These are phyloP conservation scores for Phytophthora idaei DNA, from an alignment of 352 stramenopile genomes.

Conservation along the genomic window DNA sequence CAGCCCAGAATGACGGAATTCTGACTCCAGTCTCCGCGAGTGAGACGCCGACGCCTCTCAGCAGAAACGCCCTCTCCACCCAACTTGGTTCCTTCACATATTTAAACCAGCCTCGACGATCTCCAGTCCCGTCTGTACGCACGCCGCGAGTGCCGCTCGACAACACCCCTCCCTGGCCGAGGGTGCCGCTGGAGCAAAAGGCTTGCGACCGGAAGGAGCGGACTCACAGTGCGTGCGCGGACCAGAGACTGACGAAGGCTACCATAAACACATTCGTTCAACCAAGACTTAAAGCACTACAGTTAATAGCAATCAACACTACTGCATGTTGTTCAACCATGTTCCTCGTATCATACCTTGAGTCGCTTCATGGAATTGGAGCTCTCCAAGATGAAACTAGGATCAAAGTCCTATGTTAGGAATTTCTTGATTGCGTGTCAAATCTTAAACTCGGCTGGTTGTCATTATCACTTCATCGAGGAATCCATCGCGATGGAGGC, in stretches of 20 bases:
- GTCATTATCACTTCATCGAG: constrained; percentile 12
- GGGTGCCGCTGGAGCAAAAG: constrained; percentile 34
- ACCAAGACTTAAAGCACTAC: constrained; percentile 10
- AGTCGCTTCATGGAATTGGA: background rate
- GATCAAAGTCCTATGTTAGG: background rate
- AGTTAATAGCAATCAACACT: no score
- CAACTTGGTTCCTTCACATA: constrained; percentile 41
- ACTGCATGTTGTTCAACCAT: no score
- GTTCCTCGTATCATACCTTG: background rate
- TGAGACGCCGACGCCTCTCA: constrained; percentile 21
- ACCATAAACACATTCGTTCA: constrained; percentile 23
- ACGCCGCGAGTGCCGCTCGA: constrained; percentile 20
- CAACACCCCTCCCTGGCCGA: constrained; percentile 41
- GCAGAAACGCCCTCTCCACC: constrained; percentile 24
- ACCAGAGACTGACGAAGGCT: constrained; percentile 7
- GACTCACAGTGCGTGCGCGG: constrained; percentile 6
- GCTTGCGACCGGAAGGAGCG: constrained; percentile 31
- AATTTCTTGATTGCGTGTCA: background rate
- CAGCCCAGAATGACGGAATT: constrained; percentile 50
- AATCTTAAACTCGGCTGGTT: background rate
- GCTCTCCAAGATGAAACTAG: background rate
- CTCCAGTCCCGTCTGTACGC: constrained; percentile 8
- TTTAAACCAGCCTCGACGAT: constrained; percentile 20
- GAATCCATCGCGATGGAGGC: constrained; percentile 49
- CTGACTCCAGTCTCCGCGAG: constrained; percentile 31